Evolutionary conservation across 768 basidiomycete genomes (phyloP), one percentile per base, ranked within the genome.

Genomic region (Strobilomyces echinocephalus): DNA sequence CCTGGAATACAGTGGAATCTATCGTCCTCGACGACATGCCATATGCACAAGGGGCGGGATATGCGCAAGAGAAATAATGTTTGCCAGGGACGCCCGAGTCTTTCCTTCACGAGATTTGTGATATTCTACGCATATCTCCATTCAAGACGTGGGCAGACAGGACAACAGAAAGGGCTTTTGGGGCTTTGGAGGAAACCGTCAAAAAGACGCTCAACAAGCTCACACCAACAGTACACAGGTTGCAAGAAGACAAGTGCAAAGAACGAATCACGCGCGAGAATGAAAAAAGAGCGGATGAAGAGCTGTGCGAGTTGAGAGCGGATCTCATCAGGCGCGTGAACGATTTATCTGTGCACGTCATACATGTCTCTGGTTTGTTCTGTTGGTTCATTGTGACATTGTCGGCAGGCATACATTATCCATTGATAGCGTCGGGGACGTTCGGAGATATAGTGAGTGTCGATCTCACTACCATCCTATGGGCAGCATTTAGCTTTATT

Each of bases 371-470:
- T n/a, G n/a, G n/a, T n/a, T n/a, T n/a, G n/a, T n/a, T n/a, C n/a
- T n/a, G n/a, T 4, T 35, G 14, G 33, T 28, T 15, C 24, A 30
- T 7, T 6, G 34, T 36, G 16, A 26, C 6, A 11, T 24, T 15
- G 8, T 35, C 7, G 10, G 4, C 15, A 64, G 64, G 2, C 56
- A 64, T 21, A 58, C 61, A 0, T 16, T 63, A 0, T 43, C 34
- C 1, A 56, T 64, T 11, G 35, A 38, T 38, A 20, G 8, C 8
- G 33, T 42, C 0, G 63, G 56, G 16, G 16, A 44, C 6, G 6
- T n/a, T 14, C 55, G 46, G 8, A 59, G 33, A 16, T 48, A n/a
- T 20, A 1, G 46, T 47, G n/a, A 20, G 36, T 30, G 12, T 8
- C 15, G 24, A 20, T 42, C 15, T 33, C 12, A 2, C 24, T 30